A percentile compares a stretch with the other conserved stretches of the same genome.
Conservation (phyloP, 805 yeast species). For the Cyberlindnera sargentensis region DNA sequence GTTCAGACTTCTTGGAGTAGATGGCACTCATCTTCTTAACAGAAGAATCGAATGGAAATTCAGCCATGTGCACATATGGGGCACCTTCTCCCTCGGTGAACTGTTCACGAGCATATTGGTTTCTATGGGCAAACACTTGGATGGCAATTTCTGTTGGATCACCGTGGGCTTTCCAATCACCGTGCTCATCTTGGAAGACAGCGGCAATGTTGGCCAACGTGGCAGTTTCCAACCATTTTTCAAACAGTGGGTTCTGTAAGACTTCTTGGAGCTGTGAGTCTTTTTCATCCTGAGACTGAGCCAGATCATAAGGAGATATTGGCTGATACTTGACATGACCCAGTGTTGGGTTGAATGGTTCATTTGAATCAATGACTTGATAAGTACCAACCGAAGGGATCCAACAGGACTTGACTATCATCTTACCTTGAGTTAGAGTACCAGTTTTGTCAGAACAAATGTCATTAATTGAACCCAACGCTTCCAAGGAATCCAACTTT, state of each 20-base stretch:
- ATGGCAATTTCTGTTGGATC: constrained; percentile 90
- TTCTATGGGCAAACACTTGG: constrained; percentile 64
- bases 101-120: constrained; percentile 40
- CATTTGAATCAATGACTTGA: constrained; percentile 45
- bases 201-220: constrained; percentile 76
- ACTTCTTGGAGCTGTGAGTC: background rate
- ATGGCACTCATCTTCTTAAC: constrained; percentile 68
- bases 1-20: constrained; percentile 31
- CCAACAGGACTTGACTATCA: constrained; percentile 69
- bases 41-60: constrained; percentile 70
- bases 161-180: constrained; percentile 71
- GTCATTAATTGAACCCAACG: constrained; percentile 71
- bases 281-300: constrained; percentile 18
- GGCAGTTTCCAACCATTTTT: constrained; percentile 55
- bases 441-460: constrained; percentile 83
- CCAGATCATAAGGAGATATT: constrained; percentile 12
- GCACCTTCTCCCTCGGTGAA: constrained; percentile 32
- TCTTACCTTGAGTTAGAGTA: constrained; percentile 72
- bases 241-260: constrained; percentile 5
- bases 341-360: constrained; percentile 56
- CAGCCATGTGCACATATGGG: constrained; percentile 39
- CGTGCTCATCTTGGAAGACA: constrained; percentile 42
- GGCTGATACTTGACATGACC: constrained; percentile 34
- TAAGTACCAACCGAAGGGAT: constrained; percentile 56
- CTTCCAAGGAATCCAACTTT: constrained; percentile 71